Evolutionary conservation across 2,329 filamentous ascomycete species (phyloP).

Genomic region (Arthrobotrys conoides): DNA sequence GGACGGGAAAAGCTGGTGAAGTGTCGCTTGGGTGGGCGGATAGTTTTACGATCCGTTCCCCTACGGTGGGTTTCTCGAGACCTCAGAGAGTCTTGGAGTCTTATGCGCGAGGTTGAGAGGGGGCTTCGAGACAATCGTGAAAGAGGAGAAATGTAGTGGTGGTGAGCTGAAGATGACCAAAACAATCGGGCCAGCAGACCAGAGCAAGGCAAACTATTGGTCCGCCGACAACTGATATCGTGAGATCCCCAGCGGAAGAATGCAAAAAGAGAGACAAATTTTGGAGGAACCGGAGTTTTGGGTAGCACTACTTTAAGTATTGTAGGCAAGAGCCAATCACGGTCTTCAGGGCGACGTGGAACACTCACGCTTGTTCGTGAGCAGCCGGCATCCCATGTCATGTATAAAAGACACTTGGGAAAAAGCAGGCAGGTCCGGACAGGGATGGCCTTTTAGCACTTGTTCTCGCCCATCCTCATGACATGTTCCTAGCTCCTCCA

Average conservation of each 20-base stretch:
- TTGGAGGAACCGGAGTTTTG: slow-evolving; percentile 59
- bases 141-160: slow-evolving; percentile 37
- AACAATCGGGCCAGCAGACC: slow-evolving; percentile 42
- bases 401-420: slow-evolving; percentile 33
- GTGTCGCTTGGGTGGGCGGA: slow-evolving; percentile 37
- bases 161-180: slow-evolving; percentile 56
- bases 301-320: slow-evolving; percentile 54
- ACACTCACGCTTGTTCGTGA: slow-evolving; percentile 55
- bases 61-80: slow-evolving; percentile 26
- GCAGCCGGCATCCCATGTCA: slow-evolving; percentile 50
- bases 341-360: slow-evolving; percentile 56
- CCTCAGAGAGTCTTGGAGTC: slow-evolving; percentile 5
- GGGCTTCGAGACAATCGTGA: slow-evolving; percentile 25
- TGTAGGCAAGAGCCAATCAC: slow-evolving; percentile 54
- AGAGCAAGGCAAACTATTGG: slow-evolving; percentile 54
- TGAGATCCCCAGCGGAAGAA: slow-evolving; percentile 59
- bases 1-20: slow-evolving; percentile 10
- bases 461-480: slow-evolving; percentile 31
- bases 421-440: slow-evolving; percentile 37
- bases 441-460: slow-evolving; percentile 27
- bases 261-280: slow-evolving; percentile 59
- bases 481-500: slow-evolving; percentile 24
- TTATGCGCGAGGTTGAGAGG: slow-evolving; percentile 33
- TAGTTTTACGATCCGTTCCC: slow-evolving; percentile 45
- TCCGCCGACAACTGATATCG: slow-evolving; percentile 53